phyloP scores from a whole-genome alignment of 148 eudicot species.

The Arbutus unedo region DNA sequence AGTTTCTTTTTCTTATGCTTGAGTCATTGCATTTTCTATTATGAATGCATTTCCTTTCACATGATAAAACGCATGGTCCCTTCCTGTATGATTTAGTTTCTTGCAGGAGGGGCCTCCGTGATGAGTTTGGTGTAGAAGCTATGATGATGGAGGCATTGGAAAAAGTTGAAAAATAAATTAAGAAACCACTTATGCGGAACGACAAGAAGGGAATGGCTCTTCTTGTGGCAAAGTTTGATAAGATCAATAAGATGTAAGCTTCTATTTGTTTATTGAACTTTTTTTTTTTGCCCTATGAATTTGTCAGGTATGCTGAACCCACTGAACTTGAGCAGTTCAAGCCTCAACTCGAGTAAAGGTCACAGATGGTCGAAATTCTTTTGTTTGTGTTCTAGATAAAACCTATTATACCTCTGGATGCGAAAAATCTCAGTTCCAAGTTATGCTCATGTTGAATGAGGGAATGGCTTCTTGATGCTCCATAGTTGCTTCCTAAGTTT shows the following conservation, averaged over 20 bases:
- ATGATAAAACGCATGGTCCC: not conserved
- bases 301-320: not conserved
- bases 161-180: constrained; percentile 74
- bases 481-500: constrained; percentile 12
- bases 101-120: constrained; percentile 82
- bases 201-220: constrained; percentile 77
- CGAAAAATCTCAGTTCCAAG: no score
- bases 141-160: constrained; percentile 94
- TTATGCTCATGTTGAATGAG: not conserved
- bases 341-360: not conserved
- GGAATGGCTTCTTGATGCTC: not conserved
- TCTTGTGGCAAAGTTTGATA: constrained; percentile 71
- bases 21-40: not conserved
- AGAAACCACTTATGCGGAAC: constrained; percentile 86
- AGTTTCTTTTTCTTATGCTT: not conserved
- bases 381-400: not conserved
- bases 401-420: not conserved
- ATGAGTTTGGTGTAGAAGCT: constrained; percentile 82
- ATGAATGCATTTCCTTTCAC: not conserved
- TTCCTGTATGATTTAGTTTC: not conserved
- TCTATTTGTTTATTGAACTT: not conserved
- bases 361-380: not conserved
- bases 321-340: not conserved
- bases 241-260: constrained; percentile 76
- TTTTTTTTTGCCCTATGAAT: not conserved